Conservation (phyloP, 1,284 basidiomycete genomes). For the Fomitiporia mediterranea region DNA sequence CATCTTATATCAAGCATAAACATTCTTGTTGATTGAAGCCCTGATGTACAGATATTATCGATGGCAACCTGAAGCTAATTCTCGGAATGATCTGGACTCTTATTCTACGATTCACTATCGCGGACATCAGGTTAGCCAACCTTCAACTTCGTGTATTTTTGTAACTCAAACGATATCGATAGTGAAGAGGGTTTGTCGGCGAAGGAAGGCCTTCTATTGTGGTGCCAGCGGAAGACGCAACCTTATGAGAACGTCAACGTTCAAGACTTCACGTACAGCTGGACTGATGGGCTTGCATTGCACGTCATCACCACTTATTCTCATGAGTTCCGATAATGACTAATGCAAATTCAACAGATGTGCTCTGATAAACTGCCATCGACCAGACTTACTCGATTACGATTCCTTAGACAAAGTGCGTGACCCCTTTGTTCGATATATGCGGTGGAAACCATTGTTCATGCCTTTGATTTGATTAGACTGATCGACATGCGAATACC, state of each 20-base stretch:
- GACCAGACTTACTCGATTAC: constrained; percentile 91
- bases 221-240: constrained; percentile 96
- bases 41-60: constrained; percentile 78
- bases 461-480: constrained; percentile 39
- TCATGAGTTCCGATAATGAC: constrained; percentile 6
- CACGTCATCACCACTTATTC: constrained; percentile 30
- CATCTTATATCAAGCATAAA: not conserved
- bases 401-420: constrained; percentile 74
- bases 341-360: constrained; percentile 53
- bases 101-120: constrained; percentile 95
- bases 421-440: constrained; percentile 8
- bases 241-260: constrained; percentile 91
- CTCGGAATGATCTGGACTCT: constrained; percentile 99
- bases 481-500: constrained; percentile 77
- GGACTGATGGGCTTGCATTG: constrained; percentile 94
- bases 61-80: constrained; percentile 96
- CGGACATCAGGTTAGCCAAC: constrained; percentile 83
- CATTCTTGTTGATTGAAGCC: not conserved
- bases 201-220: constrained; percentile 92
- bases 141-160: constrained; percentile 10
- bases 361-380: constrained; percentile 94
- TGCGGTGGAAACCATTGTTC: not conserved
- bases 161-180: constrained; percentile 22
- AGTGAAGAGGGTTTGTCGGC: constrained; percentile 97
- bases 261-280: constrained; percentile 89